phyloP scores from a whole-genome alignment of 225 moss, liverwort and hornwort genomes.

The Pleurozium schreberi region DNA sequence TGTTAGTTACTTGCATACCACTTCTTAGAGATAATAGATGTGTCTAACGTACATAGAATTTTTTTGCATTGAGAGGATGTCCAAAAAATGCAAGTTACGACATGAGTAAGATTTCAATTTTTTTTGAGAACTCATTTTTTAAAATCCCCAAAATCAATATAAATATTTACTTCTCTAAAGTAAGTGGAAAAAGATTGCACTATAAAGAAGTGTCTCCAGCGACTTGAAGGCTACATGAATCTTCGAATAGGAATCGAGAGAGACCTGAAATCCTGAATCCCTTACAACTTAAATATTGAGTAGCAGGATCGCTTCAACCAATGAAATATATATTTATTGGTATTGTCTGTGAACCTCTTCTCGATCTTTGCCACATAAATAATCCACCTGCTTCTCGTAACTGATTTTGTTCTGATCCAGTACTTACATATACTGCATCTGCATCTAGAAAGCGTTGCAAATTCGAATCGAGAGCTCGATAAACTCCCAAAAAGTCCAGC shows the following conservation, averaged over 20 bases:
- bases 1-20: neutral
- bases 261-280: neutral
- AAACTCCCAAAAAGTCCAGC: neutral
- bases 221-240: neutral
- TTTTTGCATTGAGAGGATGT: neutral
- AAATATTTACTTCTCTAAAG: neutral
- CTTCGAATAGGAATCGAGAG: neutral
- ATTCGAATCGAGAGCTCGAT: neutral
- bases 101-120: neutral
- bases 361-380: neutral
- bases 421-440: neutral
- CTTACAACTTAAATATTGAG: neutral
- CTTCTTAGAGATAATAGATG: neutral
- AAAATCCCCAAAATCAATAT: fast-evolving
- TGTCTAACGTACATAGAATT: neutral
- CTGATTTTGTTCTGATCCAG: neutral
- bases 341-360: neutral
- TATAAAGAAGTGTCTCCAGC: neutral
- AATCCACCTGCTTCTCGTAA: neutral
- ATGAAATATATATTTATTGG: neutral
- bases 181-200: too few species aligned
- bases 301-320: neutral
- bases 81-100: neutral
- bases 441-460: neutral
- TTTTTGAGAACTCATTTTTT: neutral